Percentiles rank a stretch among this genome's conserved stretches.
Evolutionary conservation across 2,329 filamentous ascomycete genomes (phyloP).

Genomic region (Clarireedia homoeocarpa): DNA sequence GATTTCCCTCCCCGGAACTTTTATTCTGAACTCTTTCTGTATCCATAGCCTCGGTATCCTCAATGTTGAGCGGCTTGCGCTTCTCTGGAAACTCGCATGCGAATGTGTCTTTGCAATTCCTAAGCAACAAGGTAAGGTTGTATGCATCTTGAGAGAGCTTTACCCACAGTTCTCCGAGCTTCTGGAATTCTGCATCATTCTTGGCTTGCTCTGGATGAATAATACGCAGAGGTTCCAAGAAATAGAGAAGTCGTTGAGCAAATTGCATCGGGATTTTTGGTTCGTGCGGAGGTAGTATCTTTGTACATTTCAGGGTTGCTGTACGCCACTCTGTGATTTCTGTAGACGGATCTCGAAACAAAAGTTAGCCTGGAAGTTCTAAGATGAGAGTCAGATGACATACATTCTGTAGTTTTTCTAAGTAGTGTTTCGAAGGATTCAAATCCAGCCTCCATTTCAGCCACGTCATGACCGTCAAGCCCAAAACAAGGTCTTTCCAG

Average conservation of each 20-base stretch:
- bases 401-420: neutral
- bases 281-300: neutral
- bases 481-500: neutral
- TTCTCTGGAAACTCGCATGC: neutral
- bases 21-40: neutral
- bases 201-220: neutral
- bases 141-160: neutral
- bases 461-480: neutral
- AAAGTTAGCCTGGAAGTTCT: neutral
- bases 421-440: neutral
- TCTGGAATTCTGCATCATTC: neutral
- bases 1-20: neutral
- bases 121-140: neutral
- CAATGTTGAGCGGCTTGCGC: neutral
- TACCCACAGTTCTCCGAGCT: neutral
- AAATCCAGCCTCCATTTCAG: too few relatives aligned
- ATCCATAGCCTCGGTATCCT: neutral
- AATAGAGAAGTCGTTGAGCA: neutral
- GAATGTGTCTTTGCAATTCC: neutral
- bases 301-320: neutral
- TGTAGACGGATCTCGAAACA: neutral
- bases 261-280: neutral
- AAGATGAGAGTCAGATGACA: neutral
- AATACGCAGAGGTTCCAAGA: neutral
- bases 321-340: neutral